Evolutionary conservation across 2,329 filamentous ascomycete species (phyloP), one percentile per base, ranked within the genome.

Genomic region (Aspergillus aculeatinus): DNA sequence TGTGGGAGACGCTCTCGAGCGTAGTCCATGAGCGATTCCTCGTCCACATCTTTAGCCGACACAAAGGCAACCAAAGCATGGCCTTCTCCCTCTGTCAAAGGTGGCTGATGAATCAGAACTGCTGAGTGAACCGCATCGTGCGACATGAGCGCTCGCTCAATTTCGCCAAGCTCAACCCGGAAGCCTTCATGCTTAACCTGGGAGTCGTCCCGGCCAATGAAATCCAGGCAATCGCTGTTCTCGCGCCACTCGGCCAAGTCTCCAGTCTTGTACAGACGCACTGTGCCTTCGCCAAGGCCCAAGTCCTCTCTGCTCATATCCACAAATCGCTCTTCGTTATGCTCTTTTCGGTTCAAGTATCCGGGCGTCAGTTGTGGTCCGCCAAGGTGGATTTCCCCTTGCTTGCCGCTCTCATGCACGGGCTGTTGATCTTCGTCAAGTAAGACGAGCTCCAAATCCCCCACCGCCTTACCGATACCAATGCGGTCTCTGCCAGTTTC

Each of bases 101-200:
- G 50, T 19, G 51, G 51, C 14, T 49, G 51, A 16, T 55, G 48
- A 35, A 21, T 23, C 4, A 55, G 58, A 14, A 58, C 58, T 11
- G n/a, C 53, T 4, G 44, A 23, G 16, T 57, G 50, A n/a, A 55
- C 55, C 11, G 23, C 19, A 9, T 31, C 29, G 16, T 58, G 51
- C 5, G n/a, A 47, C 29, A 33, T 27, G 33, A 96, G 77, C 72
- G 92, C 87, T 48, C 81, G 87, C 73, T 96, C 91, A 66, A 96
- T 95, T 63, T 96, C 92, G 60, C 87, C 88, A 54, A 96, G 85
- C 77, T 96, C 92, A 65, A 96, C 93, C 55, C 92, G 84, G 81
- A 96, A 96, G 1, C 92, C 92, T 51, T 91, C 87, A 66, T 96
- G 91, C 80, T 96, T 96, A 79, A 96, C 89, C 73, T 96, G 92